These are phyloP conservation scores for Monosporascus sp. DNA, from an alignment of 2,329 filamentous ascomycete genomes.

Conservation along the genomic window DNA sequence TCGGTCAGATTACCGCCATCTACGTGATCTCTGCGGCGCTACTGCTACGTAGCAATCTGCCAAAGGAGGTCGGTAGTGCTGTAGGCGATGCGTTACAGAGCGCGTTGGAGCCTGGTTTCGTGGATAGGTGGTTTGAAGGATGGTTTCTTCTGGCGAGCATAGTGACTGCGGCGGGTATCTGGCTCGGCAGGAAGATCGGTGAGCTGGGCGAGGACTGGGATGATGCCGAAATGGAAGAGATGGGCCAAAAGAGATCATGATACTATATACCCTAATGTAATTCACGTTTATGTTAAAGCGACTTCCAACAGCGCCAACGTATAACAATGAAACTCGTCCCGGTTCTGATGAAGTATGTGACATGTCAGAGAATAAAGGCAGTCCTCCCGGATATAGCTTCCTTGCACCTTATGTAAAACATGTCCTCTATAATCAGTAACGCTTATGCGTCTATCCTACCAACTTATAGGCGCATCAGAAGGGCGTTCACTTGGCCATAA, in stretches of 20 bases:
- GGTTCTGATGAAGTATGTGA: too few species aligned
- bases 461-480: too few species aligned
- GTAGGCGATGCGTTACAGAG: constrained; percentile 74
- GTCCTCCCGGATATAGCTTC: too few species aligned
- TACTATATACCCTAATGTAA: constrained; percentile 7
- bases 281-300: constrained; percentile 1
- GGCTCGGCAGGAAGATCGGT: constrained; percentile 60
- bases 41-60: constrained; percentile 72
- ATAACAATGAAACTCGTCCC: neutral
- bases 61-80: constrained; percentile 68
- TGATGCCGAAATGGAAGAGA: constrained; percentile 59
- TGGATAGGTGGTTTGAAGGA: constrained; percentile 81
- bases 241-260: constrained; percentile 65
- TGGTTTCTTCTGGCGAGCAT: constrained; percentile 72
- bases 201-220: constrained; percentile 53
- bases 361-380: too few species aligned
- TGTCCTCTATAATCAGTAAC: too few species aligned
- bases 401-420: too few species aligned
- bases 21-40: constrained; percentile 80
- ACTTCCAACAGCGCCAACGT: neutral
- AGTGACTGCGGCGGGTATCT: constrained; percentile 65
- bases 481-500: too few species aligned
- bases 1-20: constrained; percentile 75
- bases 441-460: too few species aligned
- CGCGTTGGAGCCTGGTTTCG: constrained; percentile 66